A percentile compares a stretch with the other conserved stretches of the same genome.
These are phyloP conservation scores for Gossypium aridum DNA, from an alignment of 441 rosid genomes.

Conservation along the genomic window DNA sequence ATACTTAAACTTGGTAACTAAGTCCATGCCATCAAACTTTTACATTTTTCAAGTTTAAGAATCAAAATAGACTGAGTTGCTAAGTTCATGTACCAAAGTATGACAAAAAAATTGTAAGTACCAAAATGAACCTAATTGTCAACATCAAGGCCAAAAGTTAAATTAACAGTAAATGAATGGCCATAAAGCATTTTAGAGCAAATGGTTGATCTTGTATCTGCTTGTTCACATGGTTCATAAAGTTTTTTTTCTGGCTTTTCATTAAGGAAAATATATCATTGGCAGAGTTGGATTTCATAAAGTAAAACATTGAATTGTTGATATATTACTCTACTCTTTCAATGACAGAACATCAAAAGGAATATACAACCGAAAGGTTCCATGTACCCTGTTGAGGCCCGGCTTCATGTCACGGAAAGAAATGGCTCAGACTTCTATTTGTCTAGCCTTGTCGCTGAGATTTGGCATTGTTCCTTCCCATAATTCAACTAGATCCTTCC, in stretches of 20 bases:
- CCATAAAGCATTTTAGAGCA: not conserved
- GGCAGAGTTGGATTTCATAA: constrained; percentile 4
- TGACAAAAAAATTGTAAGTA: no score
- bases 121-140: no score
- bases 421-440: constrained; percentile 53
- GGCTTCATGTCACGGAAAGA: not conserved
- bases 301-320: constrained; percentile 11
- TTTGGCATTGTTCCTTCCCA: constrained; percentile 76
- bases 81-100: no score
- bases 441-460: constrained; percentile 50
- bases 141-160: no score
- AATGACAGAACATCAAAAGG: constrained; percentile 15
- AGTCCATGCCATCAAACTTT: no score
- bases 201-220: not conserved
- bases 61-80: no score
- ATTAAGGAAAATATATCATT: not conserved
- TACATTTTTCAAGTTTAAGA: no score
- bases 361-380: constrained; percentile 24
- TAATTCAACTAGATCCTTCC: constrained; percentile 71
- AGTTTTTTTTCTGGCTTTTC: not conserved
- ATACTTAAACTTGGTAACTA: no score
- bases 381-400: not conserved
- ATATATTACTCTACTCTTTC: constrained; percentile 11
- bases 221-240: not conserved
- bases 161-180: not conserved